Evolutionary conservation across 371 early-diverging fungal species (phyloP).

Genomic region (Coemansia sp.): DNA sequence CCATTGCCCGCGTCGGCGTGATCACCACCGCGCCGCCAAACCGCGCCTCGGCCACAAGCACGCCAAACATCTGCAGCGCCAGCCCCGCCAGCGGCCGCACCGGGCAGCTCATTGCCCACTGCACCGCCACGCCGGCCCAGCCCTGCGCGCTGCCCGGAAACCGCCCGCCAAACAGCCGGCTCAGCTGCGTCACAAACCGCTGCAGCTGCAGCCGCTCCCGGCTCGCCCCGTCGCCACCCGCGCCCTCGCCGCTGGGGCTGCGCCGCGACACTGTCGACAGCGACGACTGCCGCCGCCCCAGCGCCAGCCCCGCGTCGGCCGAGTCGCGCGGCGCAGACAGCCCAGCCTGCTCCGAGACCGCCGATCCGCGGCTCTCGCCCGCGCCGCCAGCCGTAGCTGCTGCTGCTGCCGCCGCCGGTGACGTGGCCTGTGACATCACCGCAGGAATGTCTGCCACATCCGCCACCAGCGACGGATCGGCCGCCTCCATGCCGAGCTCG

Average conservation of each 20-base stretch:
- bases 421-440: slow-evolving; percentile 11
- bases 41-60: slow-evolving; percentile 53
- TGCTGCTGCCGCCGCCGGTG: slow-evolving; percentile 2
- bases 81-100: slow-evolving; percentile 88
- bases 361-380: too few species aligned
- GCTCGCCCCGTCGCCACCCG: background rate
- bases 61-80: slow-evolving; percentile 85
- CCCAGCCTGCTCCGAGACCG: too few species aligned
- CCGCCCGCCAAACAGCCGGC: slow-evolving; percentile 30
- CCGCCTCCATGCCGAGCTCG: slow-evolving; percentile 8
- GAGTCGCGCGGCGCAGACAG: background rate
- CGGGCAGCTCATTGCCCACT: slow-evolving; percentile 89
- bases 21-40: slow-evolving; percentile 37
- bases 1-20: slow-evolving; percentile 77
- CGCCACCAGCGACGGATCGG: slow-evolving; percentile 40
- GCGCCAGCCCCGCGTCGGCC: background rate
- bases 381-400: background rate
- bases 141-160: slow-evolving; percentile 70
- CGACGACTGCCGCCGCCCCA: slow-evolving; percentile 21
- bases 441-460: slow-evolving; percentile 29
- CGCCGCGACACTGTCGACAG: slow-evolving; percentile 15
- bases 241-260: slow-evolving; percentile 5
- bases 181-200: slow-evolving; percentile 28
- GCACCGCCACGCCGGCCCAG: slow-evolving; percentile 86
- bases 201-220: slow-evolving; percentile 28